Conservation (phyloP, 306 rosid genomes). For the Malus sylvestris region DNA sequence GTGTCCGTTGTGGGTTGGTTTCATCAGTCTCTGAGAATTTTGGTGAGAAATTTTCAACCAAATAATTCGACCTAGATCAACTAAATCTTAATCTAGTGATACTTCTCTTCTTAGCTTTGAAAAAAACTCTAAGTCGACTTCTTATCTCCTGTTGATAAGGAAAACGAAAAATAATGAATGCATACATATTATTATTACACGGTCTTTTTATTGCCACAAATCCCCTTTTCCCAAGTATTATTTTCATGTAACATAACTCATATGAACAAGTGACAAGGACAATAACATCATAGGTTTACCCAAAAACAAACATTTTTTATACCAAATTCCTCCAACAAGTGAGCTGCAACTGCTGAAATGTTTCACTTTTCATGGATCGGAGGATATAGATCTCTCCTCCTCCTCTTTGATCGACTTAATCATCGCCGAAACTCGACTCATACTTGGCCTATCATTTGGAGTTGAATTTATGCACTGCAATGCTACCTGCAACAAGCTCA, state of each 20-base stretch:
- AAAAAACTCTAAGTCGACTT: too few relatives aligned
- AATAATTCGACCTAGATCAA: too few relatives aligned
- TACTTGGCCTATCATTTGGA: conserved; percentile 43
- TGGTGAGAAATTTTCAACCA: neutral
- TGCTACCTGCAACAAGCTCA: conserved; percentile 58
- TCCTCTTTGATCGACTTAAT: conserved; percentile 41
- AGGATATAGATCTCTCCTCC: conserved; percentile 46
- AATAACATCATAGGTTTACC: neutral
- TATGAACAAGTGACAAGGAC: neutral
- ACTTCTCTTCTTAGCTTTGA: too few relatives aligned
- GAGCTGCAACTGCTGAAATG: neutral
- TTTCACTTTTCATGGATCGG: conserved; percentile 15
- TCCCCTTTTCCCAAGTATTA: too few relatives aligned
- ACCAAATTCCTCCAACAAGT: neutral
- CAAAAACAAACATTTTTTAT: neutral
- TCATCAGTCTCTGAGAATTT: neutral
- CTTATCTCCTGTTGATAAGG: too few relatives aligned
- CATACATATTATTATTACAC: too few relatives aligned
- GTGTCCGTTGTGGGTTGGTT: too few relatives aligned
- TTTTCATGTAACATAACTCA: too few relatives aligned
- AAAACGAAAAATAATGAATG: too few relatives aligned
- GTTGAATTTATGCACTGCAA: conserved; percentile 41
- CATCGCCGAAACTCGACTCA: conserved; percentile 42
- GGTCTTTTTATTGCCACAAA: neutral
- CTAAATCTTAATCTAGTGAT: too few relatives aligned